These are phyloP conservation scores for Dipteronia sinensis DNA, from an alignment of 345 rosid species.

Conservation along the genomic window DNA sequence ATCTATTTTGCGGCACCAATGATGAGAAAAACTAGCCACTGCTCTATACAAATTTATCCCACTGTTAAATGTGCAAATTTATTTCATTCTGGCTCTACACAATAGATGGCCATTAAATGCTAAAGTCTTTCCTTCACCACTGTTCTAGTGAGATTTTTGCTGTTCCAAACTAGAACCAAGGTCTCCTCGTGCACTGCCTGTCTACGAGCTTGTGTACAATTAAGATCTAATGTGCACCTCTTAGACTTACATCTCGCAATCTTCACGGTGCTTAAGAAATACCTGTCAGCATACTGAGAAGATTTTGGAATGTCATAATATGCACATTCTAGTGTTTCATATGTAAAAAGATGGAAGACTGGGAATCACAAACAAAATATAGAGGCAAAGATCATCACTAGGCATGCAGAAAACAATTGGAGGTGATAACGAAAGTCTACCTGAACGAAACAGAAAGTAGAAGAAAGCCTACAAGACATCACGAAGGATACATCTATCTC, in stretches of 20 bases:
- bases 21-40: too few species aligned
- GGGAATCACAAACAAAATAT: background rate
- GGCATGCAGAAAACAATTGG: background rate
- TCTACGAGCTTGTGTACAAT: constrained; percentile 13
- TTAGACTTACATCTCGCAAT: constrained; percentile 61
- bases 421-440: background rate
- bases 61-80: background rate
- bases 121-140: constrained; percentile 69
- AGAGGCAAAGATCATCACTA: background rate
- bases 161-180: constrained; percentile 51
- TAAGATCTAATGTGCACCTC: constrained; percentile 35
- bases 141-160: constrained; percentile 39
- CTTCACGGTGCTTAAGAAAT: constrained; percentile 48
- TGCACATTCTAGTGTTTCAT: background rate
- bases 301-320: background rate
- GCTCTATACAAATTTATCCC: background rate
- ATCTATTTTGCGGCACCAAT: too few species aligned
- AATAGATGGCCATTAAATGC: background rate
- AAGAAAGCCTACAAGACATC: background rate
- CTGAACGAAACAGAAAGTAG: background rate
- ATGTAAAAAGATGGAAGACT: background rate
- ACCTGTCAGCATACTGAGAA: constrained; percentile 40
- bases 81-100: background rate
- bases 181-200: constrained; percentile 60
- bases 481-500: background rate